Conservation (phyloP, 2,329 filamentous ascomycete genomes). For the Curvularia sp. region DNA sequence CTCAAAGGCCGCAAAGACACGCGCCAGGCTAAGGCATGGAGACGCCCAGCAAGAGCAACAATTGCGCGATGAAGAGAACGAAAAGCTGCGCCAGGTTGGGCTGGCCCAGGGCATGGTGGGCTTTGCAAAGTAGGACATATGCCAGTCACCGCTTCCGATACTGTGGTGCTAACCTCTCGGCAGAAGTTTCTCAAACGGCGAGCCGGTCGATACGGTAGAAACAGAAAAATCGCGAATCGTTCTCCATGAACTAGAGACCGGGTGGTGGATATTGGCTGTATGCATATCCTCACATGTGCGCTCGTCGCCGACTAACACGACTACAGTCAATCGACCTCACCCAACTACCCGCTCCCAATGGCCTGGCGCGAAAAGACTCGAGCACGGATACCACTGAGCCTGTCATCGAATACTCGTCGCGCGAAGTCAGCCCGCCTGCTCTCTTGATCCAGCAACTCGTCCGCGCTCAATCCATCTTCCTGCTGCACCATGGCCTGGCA, state of each 20-base stretch:
- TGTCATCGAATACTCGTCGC: slow-evolving; percentile 79
- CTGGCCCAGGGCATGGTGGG: slow-evolving; percentile 95
- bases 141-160: slow-evolving; percentile 1
- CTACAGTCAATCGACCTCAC: slow-evolving; percentile 80
- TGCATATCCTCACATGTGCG: slow-evolving; percentile 39
- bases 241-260: slow-evolving; percentile 82
- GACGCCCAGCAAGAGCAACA: slow-evolving; percentile 46
- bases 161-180: slow-evolving; percentile 17
- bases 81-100: slow-evolving; percentile 89
- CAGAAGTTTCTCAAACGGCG: slow-evolving; percentile 80
- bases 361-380: slow-evolving; percentile 37
- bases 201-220: slow-evolving; percentile 82
- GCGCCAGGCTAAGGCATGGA: slow-evolving; percentile 38
- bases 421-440: slow-evolving; percentile 83
- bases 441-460: slow-evolving; percentile 81
- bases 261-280: slow-evolving; percentile 96
- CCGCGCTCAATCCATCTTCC: slow-evolving; percentile 82
- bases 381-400: slow-evolving; percentile 39
- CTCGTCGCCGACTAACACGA: slow-evolving; percentile 8
- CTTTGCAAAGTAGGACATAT: slow-evolving; percentile 68
- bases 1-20: slow-evolving; percentile 56
- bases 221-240: slow-evolving; percentile 88
- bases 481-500: slow-evolving; percentile 83
- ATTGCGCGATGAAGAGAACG: slow-evolving; percentile 73
- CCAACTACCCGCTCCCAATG: slow-evolving; percentile 63